Base-by-base conservation (phyloP, 208 protist genomes). In the Spongospora subterranea region DNA sequence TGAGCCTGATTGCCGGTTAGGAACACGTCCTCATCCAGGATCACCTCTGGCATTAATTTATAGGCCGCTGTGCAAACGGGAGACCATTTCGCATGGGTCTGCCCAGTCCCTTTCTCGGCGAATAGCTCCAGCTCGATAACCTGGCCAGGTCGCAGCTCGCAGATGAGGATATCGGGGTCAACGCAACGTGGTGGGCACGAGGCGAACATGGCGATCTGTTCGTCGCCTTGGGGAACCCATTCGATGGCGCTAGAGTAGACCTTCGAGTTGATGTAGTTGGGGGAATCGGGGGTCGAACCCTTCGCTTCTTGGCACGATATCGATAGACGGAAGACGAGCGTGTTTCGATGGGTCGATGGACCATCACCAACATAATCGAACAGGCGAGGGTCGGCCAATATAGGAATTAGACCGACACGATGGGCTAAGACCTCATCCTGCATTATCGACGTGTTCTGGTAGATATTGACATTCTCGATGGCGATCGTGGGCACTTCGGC, bases 1-100 rank as follows among this genome's bases (percentile, higher is more conserved):
- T 97, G 64, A 11, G 98, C 98, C 32, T 93, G 93, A 0, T 94
- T 93, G 0, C 96, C 96, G 0, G 50, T 92, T 41, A 98, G 88
- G 17, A 64, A 88, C 0, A 90, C 53, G 35, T 93, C 64, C 90
- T 96, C 94, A 0, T 96, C 90, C 32, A 98, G 90, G 41, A 88
- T 64, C 65, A 99, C 98, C 24, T 95, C 93, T 0, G 98, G 99
- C 88, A 98, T 93, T 90, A 99, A 95, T 24, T 94, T 95, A 94
- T 99, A 99, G 76, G 96, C 97, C 77, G 98, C 98, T 13, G 97
- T 97, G 13, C 97, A 96, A 43, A 99, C 98, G 0, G 98, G 98
- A 17, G 96, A 96, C 97, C 97, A 99, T 95, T 99, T 99, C 60
- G 98, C 96, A 94, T 99, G 98, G 32, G 96, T 95, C 60, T 95